A percentile compares a stretch with the other conserved stretches of the same genome.
Evolutionary conservation across 257 asterid genomes (phyloP).

Genomic region (Handroanthus guayacan): DNA sequence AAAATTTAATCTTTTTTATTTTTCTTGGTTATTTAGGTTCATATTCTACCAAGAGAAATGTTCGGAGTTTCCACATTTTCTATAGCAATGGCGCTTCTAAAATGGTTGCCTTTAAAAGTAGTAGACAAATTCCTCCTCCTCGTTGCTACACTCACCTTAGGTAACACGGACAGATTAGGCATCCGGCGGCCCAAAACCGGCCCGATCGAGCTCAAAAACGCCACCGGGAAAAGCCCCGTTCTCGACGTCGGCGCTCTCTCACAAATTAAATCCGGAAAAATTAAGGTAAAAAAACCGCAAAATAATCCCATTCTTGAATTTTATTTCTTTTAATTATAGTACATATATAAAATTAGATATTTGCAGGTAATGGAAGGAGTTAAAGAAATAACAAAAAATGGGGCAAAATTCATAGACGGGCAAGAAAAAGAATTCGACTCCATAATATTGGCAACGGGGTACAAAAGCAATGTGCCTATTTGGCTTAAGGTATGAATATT

Average conservation of each 20-base stretch:
- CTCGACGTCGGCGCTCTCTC: slow-evolving; percentile 92
- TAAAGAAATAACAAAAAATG: slow-evolving; percentile 71
- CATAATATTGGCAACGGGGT: slow-evolving; percentile 89
- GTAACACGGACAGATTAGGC: slow-evolving; percentile 68
- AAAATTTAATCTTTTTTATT: background rate
- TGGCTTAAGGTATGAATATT: slow-evolving; percentile 80
- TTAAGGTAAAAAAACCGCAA: slow-evolving; percentile 53
- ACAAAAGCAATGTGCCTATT: slow-evolving; percentile 88
- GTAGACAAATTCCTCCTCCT: slow-evolving; percentile 75
- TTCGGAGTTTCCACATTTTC: slow-evolving; percentile 80
- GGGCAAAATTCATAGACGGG: slow-evolving; percentile 85
- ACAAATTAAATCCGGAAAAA: slow-evolving; percentile 70
- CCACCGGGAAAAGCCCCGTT: slow-evolving; percentile 92
- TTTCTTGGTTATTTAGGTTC: slow-evolving; percentile 55
- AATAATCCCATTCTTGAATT: background rate
- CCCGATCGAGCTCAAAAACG: slow-evolving; percentile 84
- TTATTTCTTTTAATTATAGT: no score
- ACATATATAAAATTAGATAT: no score
- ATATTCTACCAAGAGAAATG: slow-evolving; percentile 86
- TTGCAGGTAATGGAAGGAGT: slow-evolving; percentile 73
- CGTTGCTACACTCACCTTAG: slow-evolving; percentile 61
- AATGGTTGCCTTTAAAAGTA: slow-evolving; percentile 73
- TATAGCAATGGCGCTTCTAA: slow-evolving; percentile 68
- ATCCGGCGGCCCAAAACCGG: slow-evolving; percentile 91
- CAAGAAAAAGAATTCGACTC: slow-evolving; percentile 82